Evolutionary conservation across 306 rosid species (phyloP), one percentile per base, ranked within the genome.

Genomic region (Spatholobus suberectus): DNA sequence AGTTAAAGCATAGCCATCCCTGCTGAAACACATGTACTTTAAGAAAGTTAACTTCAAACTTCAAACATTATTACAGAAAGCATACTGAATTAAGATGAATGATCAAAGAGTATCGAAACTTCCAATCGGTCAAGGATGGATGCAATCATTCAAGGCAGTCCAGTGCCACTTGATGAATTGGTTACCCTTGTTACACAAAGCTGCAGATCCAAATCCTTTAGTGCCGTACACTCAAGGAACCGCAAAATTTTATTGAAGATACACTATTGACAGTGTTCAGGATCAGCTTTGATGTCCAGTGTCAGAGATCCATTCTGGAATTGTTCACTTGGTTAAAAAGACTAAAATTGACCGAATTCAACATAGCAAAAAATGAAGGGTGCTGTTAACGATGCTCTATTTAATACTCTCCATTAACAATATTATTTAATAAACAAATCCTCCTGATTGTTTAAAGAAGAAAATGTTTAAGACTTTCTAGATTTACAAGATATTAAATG

Each of bases 301-400:
- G 47, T 70, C 40, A 85, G 27, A 68, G 29, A 52, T 79, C 47
- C 85, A 88, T 62, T 70, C 86, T 85, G 90, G 23, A 78, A 51
- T 66, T 26, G 44, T 20, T 68, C 57, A 82, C 59, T 41, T 61
- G 29, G 46, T 82, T 75, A 75, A 43, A 55, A 41, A 12, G 57
- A 51, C 26, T 69, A 21, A 65, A 62, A 38, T 35, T 61, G 3
- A 58, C 37, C 6, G 15, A 49, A 41, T 14, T 26, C 78, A 83
- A 47, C 51, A 27, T 20, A 69, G 46, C 13, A 58, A 65, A 18
- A 18, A 34, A 37, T 23, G 52, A 77, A 83, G 15, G 75, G 75
- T 24, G 20, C 26, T n/a, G 75, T 37, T 62, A 35, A 47, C 20
- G 46, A 15, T 46, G 29, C 62, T 34, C 75, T 54, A 54, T 40